Percentiles rank a stretch among this genome's conserved stretches.
Conservation (phyloP, 352 stramenopile species). For the Globisporangium irregulare region DNA sequence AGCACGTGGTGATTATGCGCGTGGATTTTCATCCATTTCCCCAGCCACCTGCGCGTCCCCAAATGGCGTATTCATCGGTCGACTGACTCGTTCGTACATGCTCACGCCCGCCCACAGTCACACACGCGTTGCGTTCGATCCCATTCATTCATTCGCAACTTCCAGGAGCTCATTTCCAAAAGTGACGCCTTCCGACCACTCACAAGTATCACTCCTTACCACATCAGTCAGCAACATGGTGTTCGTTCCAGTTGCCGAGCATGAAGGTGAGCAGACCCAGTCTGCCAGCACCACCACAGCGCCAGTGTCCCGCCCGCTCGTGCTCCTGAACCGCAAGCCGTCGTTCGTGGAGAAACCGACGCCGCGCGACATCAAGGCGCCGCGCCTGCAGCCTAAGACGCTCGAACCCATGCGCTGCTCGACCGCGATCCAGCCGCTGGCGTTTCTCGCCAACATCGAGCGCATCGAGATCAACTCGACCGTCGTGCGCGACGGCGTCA, state of each 20-base stretch:
- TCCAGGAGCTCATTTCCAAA: conserved; percentile 4
- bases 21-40: background rate
- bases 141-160: background rate
- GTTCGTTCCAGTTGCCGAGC: background rate
- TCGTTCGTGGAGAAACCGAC: conserved; percentile 10
- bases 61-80: background rate
- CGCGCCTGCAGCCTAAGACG: conserved; percentile 7
- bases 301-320: conserved; percentile 3
- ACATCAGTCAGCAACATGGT: conserved; percentile 1
- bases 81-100: background rate
- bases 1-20: background rate
- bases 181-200: conserved; percentile 3
- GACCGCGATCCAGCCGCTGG: background rate
- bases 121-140: background rate
- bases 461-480: conserved; percentile 19
- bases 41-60: background rate
- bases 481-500: conserved; percentile 12
- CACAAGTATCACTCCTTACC: background rate
- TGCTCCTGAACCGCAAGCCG: conserved; percentile 10
- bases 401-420: conserved; percentile 7
- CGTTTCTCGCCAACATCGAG: conserved; percentile 13
- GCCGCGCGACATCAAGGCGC: conserved; percentile 1
- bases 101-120: background rate
- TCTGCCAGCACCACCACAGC: background rate
- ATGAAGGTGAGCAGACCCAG: background rate